Base-by-base conservation (phyloP, 2,329 filamentous ascomycete species). In the Drechslera avenae region DNA sequence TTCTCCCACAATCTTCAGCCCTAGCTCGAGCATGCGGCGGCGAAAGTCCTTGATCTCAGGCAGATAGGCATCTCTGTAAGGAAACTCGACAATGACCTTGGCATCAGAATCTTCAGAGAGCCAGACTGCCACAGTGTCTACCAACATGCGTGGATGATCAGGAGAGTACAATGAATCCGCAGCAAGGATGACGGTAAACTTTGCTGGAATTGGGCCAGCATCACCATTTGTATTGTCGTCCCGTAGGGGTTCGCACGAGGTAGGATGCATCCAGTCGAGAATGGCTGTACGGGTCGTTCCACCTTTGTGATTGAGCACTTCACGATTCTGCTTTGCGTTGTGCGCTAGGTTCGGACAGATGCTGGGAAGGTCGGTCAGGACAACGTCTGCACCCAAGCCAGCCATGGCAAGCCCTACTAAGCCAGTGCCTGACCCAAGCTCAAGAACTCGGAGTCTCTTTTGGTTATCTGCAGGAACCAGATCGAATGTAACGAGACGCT, bases 111-210 rank as follows among this genome's bases (percentile, higher is more conserved):
- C 78, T 12, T 78, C 73, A 7, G 80, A 81, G 9, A 97, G 78
- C 74, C 91, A 90, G 32, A 81, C 75, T 8, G 79, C 74, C 36
- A 97, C 86, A 12, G 89, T 86, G 12, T 85, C 79, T 0, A 86
- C 85, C 17, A 97, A 81, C 64, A 94, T 83, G 3, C 72, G 75
- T 0, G 93, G 91, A 67, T 97, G 94, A 3, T 89, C 82, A 40
- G 91, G 82, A 37, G 92, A 91, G 73, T 97, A 97, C 16, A 99
- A 78, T 0, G 90, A 84, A 72, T 99, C 94, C 2, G 93, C 91
- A 2, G 86, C 90, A 2, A 99, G 80, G 35, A 97, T 85, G 46
- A 96, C 76, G 10, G 72, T 68, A 56, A 79, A 80, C 13, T 62
- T 70, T 5, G 39, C 44, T 6, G 52, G 50, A 18, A 63, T 42